These are phyloP conservation scores for Lepiota venenata DNA, from an alignment of 768 basidiomycete genomes.

Conservation along the genomic window DNA sequence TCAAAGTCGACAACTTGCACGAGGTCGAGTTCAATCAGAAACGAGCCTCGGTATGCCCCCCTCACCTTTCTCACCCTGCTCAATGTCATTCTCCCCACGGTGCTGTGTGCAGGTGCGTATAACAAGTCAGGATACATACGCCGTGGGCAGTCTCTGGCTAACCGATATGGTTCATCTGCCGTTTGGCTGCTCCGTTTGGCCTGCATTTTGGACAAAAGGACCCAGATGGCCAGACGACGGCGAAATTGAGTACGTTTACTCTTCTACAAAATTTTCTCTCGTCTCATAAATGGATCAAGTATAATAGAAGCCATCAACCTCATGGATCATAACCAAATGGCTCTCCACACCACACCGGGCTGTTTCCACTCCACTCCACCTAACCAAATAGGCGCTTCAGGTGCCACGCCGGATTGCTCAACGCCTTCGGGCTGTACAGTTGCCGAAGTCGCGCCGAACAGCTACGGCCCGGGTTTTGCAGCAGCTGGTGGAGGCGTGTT, in stretches of 20 bases:
- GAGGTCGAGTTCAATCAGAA: constrained; percentile 43
- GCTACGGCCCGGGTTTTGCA: constrained; percentile 67
- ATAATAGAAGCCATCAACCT: constrained; percentile 71
- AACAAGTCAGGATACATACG: constrained; percentile 37
- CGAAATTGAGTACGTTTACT: constrained; percentile 33
- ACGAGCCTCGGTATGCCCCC: constrained; percentile 50
- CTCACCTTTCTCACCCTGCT: not conserved
- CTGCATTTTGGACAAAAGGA: constrained; percentile 44
- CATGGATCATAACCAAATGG: constrained; percentile 65
- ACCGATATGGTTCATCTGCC: constrained; percentile 45
- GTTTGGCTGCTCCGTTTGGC: constrained; percentile 57
- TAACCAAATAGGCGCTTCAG: constrained; percentile 43
- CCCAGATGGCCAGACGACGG: constrained; percentile 40
- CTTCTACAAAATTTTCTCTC: too few relatives aligned
- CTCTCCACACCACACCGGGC: constrained; percentile 61
- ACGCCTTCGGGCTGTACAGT: constrained; percentile 66
- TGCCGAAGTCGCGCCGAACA: constrained; percentile 50
- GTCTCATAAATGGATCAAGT: not conserved
- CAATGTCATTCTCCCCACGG: not conserved
- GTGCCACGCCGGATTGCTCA: constrained; percentile 55
- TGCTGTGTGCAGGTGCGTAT: constrained; percentile 34
- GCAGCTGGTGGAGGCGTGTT: constrained; percentile 73
- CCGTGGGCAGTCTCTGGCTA: constrained; percentile 38
- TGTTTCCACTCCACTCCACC: constrained; percentile 33
- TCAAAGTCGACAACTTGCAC: constrained; percentile 70